Percentiles rank a stretch among this genome's conserved stretches.
Conservation (phyloP, 2,329 filamentous ascomycete species). For the Corinectria fuckeliana region DNA sequence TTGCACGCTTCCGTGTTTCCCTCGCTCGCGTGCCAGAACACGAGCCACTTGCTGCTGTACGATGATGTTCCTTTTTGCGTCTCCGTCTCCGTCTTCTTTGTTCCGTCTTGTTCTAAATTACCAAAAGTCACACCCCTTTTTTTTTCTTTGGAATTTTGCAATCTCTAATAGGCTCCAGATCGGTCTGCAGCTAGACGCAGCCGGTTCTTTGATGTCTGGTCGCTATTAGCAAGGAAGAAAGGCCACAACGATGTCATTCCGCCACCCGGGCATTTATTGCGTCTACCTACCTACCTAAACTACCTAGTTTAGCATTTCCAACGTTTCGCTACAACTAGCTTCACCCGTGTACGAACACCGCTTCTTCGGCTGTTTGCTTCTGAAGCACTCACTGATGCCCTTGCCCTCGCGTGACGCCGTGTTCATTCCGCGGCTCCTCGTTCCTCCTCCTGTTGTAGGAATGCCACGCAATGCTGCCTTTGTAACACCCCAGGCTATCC, state of each 20-base stretch:
- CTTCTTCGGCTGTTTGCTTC: not conserved
- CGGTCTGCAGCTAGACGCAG: not conserved
- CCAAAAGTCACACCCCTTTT: not conserved
- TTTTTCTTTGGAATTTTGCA: not conserved
- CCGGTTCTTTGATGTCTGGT: not conserved
- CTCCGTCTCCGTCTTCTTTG: not conserved
- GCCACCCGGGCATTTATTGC: not conserved
- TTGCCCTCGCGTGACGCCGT: not conserved
- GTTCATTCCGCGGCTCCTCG: conserved; percentile 2
- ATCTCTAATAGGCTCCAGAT: not conserved
- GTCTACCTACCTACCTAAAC: too few species aligned
- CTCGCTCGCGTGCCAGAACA: not conserved
- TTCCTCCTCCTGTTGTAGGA: not conserved
- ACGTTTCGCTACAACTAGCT: not conserved
- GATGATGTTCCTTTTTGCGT: not conserved
- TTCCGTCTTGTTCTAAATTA: not conserved
- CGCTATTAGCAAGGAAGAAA: not conserved
- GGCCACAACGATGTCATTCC: not conserved
- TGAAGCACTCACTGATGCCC: not conserved
- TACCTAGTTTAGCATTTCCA: not conserved
- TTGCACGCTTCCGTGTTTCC: not conserved
- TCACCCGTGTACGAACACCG: not conserved
- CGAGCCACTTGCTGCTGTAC: conserved; percentile 7
- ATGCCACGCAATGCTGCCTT: not conserved
- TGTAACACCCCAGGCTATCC: not conserved